Evolutionary conservation across 352 stramenopile species (phyloP), one percentile per base, ranked within the genome.

Genomic region (Phytopythium ostracodes): DNA sequence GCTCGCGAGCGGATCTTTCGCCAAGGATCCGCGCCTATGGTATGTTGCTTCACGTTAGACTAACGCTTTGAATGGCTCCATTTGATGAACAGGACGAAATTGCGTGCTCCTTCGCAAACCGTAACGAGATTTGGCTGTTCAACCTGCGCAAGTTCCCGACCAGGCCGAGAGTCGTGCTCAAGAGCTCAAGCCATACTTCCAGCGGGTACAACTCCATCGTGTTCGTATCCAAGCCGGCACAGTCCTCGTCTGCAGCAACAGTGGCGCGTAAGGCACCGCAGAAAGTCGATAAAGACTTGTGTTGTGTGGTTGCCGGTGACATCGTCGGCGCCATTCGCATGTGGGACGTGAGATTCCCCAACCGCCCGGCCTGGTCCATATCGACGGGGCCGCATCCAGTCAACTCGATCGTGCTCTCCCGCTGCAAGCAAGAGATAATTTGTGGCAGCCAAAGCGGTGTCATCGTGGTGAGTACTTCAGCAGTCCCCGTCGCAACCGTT

Each of bases 141-240:
- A 82, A 91, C 44, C 62, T 93, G 63, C 66, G 80, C 54, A 91
- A 90, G 63, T 91, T 93, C 25, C 84, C 82, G 4, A 75, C 56
- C 11, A 79, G 81, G 38, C 78, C 84, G 9, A 70, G 87, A 54
- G 75, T 72, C 47, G 63, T 93, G 14, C 63, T 93, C 20, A 87
- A 87, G 59, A 76, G 76, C 22, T 77, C 70, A 29, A 93, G 75
- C 56, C 80, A 81, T n/a, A 81, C 84, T 24, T 89, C 81, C 0
- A 81, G 74, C 24, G 84, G 84, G 8, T 93, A 93, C 71, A 88
- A 81, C n/a, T 82, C 90, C 59, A 43, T 93, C n/a, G 43, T 91
- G 20, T 93, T 84, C 61, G 42, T 87, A 15, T 60, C 67, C 44
- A 12, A 62, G 5, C 52, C 40, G 1, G 42, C 3, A 1, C 31